Percentiles rank a stretch among this genome's conserved stretches.
Evolutionary conservation across 805 yeast genomes (phyloP).

Genomic region (Ogataea zsoltii): DNA sequence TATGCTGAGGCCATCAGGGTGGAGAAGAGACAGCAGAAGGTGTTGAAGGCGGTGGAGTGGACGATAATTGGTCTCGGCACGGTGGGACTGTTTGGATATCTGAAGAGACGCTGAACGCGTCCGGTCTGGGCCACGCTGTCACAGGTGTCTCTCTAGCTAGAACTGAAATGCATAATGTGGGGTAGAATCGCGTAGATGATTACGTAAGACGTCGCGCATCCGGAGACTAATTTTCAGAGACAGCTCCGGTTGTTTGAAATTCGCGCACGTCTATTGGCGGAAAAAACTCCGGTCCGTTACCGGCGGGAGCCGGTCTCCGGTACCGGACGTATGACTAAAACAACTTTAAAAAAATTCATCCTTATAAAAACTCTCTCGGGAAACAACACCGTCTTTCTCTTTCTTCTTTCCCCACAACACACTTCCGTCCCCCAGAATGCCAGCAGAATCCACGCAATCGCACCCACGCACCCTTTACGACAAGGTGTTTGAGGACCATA

Average conservation of each 20-base stretch:
- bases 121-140: no score
- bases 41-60: conserved; percentile 40
- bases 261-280: conserved; percentile 5
- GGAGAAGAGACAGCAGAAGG: conserved; percentile 53
- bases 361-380: neutral
- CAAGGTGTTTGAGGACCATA: conserved; percentile 92
- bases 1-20: conserved; percentile 66
- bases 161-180: no score
- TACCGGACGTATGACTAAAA: conserved; percentile 14
- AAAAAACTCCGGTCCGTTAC: conserved; percentile 4
- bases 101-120: conserved; percentile 1
- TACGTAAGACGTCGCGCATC: no score
- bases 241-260: no score
- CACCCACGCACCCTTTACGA: conserved; percentile 82
- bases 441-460: conserved; percentile 32
- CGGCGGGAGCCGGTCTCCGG: conserved; percentile 11
- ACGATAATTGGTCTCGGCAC: conserved; percentile 15
- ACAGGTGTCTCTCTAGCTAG: no score
- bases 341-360: conserved; percentile 1
- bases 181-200: no score
- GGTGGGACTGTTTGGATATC: conserved; percentile 11
- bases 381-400: neutral
- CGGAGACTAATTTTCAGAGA: no score
- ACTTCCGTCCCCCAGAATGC: conserved; percentile 27
- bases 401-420: neutral